A percentile compares a stretch with the other conserved stretches of the same genome.
Conservation (phyloP, 2,329 filamentous ascomycete species). For the Sporothrix inflata region DNA sequence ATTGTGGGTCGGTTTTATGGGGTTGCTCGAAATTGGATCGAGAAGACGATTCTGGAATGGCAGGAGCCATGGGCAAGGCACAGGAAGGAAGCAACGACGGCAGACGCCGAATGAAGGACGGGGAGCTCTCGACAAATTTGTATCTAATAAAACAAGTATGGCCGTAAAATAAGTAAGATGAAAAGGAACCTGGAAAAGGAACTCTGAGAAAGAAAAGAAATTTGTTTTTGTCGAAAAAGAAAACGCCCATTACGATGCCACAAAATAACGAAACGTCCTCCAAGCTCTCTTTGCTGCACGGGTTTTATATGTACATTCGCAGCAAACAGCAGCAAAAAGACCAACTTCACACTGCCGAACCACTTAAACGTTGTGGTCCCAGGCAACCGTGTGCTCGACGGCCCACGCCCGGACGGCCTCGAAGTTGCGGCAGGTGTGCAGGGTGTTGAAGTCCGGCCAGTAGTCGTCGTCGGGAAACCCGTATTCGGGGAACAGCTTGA, state of each 20-base stretch:
- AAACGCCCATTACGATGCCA: slow-evolving; percentile 18
- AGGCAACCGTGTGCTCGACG: slow-evolving; percentile 53
- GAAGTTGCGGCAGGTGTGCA: slow-evolving; percentile 59
- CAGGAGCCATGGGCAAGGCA: background rate
- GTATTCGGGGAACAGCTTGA: slow-evolving; percentile 52
- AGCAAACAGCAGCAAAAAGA: slow-evolving; percentile 13
- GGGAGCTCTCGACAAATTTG: slow-evolving; percentile 6
- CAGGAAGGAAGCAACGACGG: background rate
- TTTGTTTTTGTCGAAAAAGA: background rate
- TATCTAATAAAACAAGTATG: slow-evolving; percentile 11
- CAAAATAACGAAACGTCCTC: background rate
- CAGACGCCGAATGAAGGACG: slow-evolving; percentile 1
- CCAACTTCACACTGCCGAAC: background rate
- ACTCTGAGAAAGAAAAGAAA: background rate
- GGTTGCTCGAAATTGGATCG: background rate
- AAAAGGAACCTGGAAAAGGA: background rate
- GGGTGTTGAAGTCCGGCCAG: slow-evolving; percentile 59
- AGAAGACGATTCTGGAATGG: slow-evolving; percentile 7
- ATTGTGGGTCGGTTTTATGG: slow-evolving; percentile 3
- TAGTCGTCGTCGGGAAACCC: slow-evolving; percentile 48
- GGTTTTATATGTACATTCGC: slow-evolving; percentile 12
- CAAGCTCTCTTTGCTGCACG: slow-evolving; percentile 3
- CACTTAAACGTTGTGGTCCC: slow-evolving; percentile 39
- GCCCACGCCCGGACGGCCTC: slow-evolving; percentile 57
- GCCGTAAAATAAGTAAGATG: background rate